Base-by-base conservation (phyloP, 2,329 filamentous ascomycete genomes). In the Alternaria gaisen region DNA sequence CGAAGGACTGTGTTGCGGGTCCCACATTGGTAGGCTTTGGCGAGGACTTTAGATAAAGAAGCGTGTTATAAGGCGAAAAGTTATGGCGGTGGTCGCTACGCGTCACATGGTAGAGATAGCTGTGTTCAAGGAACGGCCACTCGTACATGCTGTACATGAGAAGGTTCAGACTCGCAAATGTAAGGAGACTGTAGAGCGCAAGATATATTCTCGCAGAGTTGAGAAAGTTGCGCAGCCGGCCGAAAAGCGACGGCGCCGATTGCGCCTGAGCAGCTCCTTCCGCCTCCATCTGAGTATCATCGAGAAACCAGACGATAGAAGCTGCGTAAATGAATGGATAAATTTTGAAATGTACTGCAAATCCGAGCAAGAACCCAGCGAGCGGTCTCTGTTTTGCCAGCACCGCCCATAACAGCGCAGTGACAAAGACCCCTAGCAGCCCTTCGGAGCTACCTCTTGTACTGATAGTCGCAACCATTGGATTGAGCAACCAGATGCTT, bases 61-160 rank as follows among this genome's bases (percentile, higher is more conserved):
- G 85, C 1, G 90, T 91, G 78, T 97, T 97, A 84, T 98, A 99
- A 1, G 93, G 92, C 10, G 94, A 97, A 81, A 99, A 99, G 82
- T 99, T 99, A 82, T 99, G 95, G 14, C 95, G 90, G 80, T 99
- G 95, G 77, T 99, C 95, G 77, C 97, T 90, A 61, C 95, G 91
- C 5, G 90, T 93, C 63, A 98, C 83, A 78, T 99, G 95, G 81
- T 99, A 94, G 60, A 97, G 85, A 81, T 91, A 99, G 40, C 93
- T 98, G 78, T 99, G 93, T 60, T 91, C 85, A 30, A 98, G 78
- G 80, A 98, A 99, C 0, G 91, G 89, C 61, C 80, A 81, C 43
- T 91, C 93, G 75, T 82, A 93, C 86, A 90, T 82, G 14, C 80
- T 78, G 77, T 92, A 96, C 94, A 98, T 98, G 73, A 85, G 75